phyloP scores from a whole-genome alignment of 164 flowering plant genomes.

The Santalum album region DNA sequence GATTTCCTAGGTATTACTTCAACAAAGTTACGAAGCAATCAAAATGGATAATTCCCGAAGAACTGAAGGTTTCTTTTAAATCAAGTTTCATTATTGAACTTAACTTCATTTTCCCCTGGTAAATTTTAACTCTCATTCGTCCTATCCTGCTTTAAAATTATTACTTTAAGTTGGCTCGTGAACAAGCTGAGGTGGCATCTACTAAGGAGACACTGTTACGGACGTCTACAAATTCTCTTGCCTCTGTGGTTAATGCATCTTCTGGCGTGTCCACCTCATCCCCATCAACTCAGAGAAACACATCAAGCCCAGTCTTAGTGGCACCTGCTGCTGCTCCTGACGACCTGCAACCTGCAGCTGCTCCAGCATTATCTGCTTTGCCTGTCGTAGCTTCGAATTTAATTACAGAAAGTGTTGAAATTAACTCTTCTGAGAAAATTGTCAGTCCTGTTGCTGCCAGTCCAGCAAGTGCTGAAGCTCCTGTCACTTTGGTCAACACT shows the following conservation, averaged over 20 bases:
- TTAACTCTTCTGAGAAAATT: no score
- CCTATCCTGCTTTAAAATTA: no score
- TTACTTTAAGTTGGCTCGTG: conserved; percentile 76
- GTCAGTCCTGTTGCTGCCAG: conserved; percentile 10
- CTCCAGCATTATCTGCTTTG: conserved; percentile 16
- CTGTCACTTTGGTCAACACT: conserved; percentile 1
- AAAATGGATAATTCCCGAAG: conserved; percentile 94
- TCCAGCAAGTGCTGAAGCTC: not conserved
- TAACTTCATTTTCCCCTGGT: no score
- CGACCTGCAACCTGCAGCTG: conserved; percentile 26
- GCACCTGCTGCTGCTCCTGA: conserved; percentile 26
- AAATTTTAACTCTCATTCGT: no score
- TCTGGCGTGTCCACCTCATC: conserved; percentile 15
- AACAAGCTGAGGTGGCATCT: conserved; percentile 52
- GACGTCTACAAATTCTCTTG: conserved; percentile 15
- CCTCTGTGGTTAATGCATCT: conserved; percentile 16
- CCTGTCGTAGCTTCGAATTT: conserved; percentile 19
- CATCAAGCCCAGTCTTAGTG: conserved; percentile 40
- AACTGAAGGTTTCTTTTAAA: conserved; percentile 51
- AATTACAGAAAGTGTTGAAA: conserved; percentile 9
- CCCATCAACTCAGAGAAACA: conserved; percentile 44
- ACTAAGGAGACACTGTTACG: conserved; percentile 17
- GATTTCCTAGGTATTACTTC: conserved; percentile 61
- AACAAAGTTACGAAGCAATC: conserved; percentile 85
- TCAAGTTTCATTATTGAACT: no score